These are phyloP conservation scores for Glomus cerebriforme DNA, from an alignment of 192 early-diverging fungal genomes.

Conservation along the genomic window DNA sequence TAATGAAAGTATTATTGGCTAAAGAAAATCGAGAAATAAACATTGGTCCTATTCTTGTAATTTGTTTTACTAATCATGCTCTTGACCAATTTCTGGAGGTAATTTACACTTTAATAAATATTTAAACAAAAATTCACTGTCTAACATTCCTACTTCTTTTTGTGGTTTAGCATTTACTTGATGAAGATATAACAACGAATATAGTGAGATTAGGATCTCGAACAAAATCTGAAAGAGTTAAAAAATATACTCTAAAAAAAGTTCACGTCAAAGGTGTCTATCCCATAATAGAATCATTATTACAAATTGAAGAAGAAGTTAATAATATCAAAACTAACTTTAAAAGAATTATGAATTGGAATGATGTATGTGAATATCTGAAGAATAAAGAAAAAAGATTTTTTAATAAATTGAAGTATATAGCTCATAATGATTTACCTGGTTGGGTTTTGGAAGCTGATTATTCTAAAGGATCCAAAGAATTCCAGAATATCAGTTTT, in stretches of 20 bases:
- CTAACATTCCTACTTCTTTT: too few species aligned
- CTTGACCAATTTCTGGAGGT: too few species aligned
- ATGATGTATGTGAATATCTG: conserved; percentile 22
- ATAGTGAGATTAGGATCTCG: conserved; percentile 54
- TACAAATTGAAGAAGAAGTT: conserved; percentile 20
- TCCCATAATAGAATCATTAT: too few species aligned
- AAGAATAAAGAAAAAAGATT: neutral
- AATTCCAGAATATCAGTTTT: too few species aligned
- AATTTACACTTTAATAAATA: too few species aligned
- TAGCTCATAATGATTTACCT: neutral
- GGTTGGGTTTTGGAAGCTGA: neutral
- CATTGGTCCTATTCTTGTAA: too few species aligned
- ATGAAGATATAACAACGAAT: neutral
- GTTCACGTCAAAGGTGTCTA: neutral
- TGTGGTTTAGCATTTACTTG: too few species aligned
- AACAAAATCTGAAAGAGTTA: conserved; percentile 37
- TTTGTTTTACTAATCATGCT: too few species aligned
- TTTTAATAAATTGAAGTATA: conserved; percentile 19
- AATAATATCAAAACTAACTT: conserved; percentile 27
- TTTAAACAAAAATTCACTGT: too few species aligned
- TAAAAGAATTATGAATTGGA: conserved; percentile 17
- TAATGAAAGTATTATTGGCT: too few species aligned
- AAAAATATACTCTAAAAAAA: conserved; percentile 20
- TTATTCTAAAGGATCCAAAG: too few species aligned
- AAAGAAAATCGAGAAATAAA: too few species aligned